Percentiles rank a stretch among this genome's conserved stretches.
These are phyloP conservation scores for Cyclotella baltica DNA, from an alignment of 108 stramenopile genomes.

Conservation along the genomic window DNA sequence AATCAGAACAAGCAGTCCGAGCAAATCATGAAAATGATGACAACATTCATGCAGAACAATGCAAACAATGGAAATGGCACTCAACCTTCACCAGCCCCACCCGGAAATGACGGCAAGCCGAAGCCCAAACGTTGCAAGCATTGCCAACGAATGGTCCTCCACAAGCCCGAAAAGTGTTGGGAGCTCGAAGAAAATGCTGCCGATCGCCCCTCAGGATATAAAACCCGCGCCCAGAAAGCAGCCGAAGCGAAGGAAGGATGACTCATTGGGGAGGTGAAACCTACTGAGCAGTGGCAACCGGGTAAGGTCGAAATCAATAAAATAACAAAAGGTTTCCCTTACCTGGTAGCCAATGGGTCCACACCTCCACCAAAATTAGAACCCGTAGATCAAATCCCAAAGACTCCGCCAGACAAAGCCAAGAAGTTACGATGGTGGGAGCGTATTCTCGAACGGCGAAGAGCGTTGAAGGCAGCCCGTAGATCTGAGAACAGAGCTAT, in stretches of 20 bases:
- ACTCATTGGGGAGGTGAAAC: constrained; percentile 10
- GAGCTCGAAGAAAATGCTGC: constrained; percentile 12
- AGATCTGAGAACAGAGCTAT: background rate
- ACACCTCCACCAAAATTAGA: constrained; percentile 9
- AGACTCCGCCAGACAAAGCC: background rate
- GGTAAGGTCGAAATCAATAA: constrained; percentile 26
- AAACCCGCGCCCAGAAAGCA: background rate
- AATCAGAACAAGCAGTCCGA: constrained; percentile 8
- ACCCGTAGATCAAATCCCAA: background rate
- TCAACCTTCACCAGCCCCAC: too few species aligned
- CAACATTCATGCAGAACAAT: background rate
- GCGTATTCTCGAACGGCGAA: constrained; percentile 2
- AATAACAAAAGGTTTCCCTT: constrained; percentile 15
- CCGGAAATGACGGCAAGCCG: too few species aligned
- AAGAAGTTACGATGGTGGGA: constrained; percentile 8
- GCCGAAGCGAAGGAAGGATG: background rate
- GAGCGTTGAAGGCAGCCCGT: too few species aligned
- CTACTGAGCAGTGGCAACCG: constrained; percentile 15
- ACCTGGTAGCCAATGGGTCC: background rate
- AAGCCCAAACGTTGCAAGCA: too few species aligned
- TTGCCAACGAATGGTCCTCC: too few species aligned
- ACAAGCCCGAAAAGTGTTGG: constrained; percentile 29
- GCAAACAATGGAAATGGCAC: background rate
- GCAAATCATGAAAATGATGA: constrained; percentile 17
- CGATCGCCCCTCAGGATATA: background rate